phyloP scores from a whole-genome alignment of 116 monocot species.

The Trichopus zeylanicus region DNA sequence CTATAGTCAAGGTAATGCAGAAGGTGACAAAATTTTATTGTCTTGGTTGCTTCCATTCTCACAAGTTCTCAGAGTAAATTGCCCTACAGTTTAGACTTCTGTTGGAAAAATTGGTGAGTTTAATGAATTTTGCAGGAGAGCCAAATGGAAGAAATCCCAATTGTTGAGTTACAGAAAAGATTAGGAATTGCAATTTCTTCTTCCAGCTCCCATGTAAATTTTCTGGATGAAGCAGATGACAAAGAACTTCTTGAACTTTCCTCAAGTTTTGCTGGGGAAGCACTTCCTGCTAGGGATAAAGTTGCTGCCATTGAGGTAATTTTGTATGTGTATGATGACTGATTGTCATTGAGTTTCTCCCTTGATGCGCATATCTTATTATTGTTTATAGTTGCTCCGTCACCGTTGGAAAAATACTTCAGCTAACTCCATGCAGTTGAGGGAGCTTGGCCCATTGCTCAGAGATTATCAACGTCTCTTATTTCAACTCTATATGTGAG shows the following conservation, averaged over 20 bases:
- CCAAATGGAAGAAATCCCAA: conserved; percentile 30
- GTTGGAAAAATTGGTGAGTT: neutral
- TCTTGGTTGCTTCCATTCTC: neutral
- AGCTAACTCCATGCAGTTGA: conserved; percentile 49
- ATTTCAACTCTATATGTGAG: conserved; percentile 44
- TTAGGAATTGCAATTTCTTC: conserved; percentile 57
- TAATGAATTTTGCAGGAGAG: conserved; percentile 27
- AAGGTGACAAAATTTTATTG: neutral
- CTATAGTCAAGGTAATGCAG: conserved; percentile 37
- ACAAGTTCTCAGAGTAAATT: neutral
- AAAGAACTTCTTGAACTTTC: conserved; percentile 71
- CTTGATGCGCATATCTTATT: neutral
- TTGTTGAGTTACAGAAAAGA: conserved; percentile 59
- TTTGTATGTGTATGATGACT: neutral
- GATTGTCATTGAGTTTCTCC: neutral
- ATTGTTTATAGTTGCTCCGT: conserved; percentile 41
- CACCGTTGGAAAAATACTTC: conserved; percentile 71
- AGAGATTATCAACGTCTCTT: conserved; percentile 78
- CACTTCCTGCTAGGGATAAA: conserved; percentile 40
- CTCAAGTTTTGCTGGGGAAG: conserved; percentile 47
- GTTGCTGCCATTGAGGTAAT: conserved; percentile 49
- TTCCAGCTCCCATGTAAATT: conserved; percentile 15
- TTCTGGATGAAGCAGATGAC: conserved; percentile 55
- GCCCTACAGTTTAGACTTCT: neutral
- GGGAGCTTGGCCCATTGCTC: conserved; percentile 70